Conservation (phyloP, 2,329 filamentous ascomycete species). For the Diaporthe australafricana region DNA sequence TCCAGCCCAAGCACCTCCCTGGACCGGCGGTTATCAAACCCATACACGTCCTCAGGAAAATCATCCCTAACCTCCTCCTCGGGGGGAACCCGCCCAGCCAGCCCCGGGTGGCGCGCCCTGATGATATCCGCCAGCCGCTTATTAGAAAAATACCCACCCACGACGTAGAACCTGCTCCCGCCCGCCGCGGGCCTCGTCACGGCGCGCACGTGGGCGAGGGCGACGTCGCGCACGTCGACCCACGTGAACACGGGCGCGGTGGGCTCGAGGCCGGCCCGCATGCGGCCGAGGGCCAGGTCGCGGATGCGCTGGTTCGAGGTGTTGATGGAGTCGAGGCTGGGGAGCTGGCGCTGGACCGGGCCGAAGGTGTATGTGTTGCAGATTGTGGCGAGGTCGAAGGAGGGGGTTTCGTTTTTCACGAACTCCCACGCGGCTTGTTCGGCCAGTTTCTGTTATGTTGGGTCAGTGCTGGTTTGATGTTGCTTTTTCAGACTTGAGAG, state of each 20-base stretch:
- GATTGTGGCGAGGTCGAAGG: slow-evolving; percentile 71
- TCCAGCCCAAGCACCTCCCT: slow-evolving; percentile 69
- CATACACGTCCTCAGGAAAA: slow-evolving; percentile 61
- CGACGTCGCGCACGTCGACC: slow-evolving; percentile 41
- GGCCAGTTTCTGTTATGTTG: slow-evolving; percentile 60
- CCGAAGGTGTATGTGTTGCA: slow-evolving; percentile 73
- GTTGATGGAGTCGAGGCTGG: slow-evolving; percentile 73
- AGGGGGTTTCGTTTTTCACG: slow-evolving; percentile 63
- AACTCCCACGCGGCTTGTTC: slow-evolving; percentile 77
- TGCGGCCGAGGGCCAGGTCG: slow-evolving; percentile 72
- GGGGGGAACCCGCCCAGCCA: slow-evolving; percentile 56
- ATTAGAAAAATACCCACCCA: slow-evolving; percentile 60
- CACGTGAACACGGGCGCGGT: slow-evolving; percentile 45
- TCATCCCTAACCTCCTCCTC: slow-evolving; percentile 37
- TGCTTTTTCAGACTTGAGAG: neutral
- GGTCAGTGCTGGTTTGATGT: slow-evolving; percentile 9
- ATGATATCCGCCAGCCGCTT: slow-evolving; percentile 56
- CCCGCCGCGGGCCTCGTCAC: neutral
- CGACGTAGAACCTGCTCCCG: slow-evolving; percentile 61
- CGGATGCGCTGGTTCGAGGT: slow-evolving; percentile 78
- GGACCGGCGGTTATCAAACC: slow-evolving; percentile 66
- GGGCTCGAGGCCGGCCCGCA: slow-evolving; percentile 61
- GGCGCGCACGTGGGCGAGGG: slow-evolving; percentile 30
- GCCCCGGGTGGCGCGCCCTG: slow-evolving; percentile 60
- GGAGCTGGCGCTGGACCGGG: slow-evolving; percentile 72